phyloP scores from a whole-genome alignment of 352 stramenopile species.

The Thalassiosira gravida region DNA sequence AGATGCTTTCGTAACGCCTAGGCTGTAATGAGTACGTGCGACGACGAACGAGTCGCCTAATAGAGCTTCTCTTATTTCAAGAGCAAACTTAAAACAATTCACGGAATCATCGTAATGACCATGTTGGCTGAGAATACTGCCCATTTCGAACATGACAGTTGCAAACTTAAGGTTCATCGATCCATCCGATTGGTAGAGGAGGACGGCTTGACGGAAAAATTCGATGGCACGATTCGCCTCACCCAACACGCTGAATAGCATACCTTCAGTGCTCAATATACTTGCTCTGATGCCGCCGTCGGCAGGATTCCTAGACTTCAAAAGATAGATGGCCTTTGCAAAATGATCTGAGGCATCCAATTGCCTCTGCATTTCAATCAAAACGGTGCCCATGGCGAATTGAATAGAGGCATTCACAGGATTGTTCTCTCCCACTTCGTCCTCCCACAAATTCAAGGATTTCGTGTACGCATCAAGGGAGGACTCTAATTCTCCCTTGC shows the following conservation, averaged over 20 bases:
- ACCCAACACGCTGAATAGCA: conserved; percentile 55
- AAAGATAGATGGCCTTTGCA: conserved; percentile 51
- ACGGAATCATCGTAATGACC: conserved; percentile 41
- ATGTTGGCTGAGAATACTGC: conserved; percentile 38
- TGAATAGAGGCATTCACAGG: conserved; percentile 36
- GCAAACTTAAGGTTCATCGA: conserved; percentile 50
- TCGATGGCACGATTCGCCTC: conserved; percentile 36
- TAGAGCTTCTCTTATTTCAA: conserved; percentile 42
- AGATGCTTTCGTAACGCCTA: conserved; percentile 59
- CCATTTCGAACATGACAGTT: conserved; percentile 59
- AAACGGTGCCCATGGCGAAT: conserved; percentile 67
- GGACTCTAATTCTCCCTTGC: conserved; percentile 52
- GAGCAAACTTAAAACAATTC: conserved; percentile 49
- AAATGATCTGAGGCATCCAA: conserved; percentile 60
- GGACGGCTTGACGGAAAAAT: conserved; percentile 43
- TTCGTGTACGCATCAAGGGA: conserved; percentile 58
- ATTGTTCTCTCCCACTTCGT: conserved; percentile 29
- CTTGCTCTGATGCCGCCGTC: conserved; percentile 25
- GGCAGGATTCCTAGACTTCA: conserved; percentile 18
- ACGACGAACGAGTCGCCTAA: conserved; percentile 60
- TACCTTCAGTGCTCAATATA: conserved; percentile 62
- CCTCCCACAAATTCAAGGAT: conserved; percentile 43
- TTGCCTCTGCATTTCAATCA: conserved; percentile 76
- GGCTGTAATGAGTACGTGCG: conserved; percentile 59
- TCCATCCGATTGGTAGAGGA: conserved; percentile 25